Evolutionary conservation across 75 land plant genomes (phyloP), one percentile per base, ranked within the genome.

Genomic region (Pinus taeda): DNA sequence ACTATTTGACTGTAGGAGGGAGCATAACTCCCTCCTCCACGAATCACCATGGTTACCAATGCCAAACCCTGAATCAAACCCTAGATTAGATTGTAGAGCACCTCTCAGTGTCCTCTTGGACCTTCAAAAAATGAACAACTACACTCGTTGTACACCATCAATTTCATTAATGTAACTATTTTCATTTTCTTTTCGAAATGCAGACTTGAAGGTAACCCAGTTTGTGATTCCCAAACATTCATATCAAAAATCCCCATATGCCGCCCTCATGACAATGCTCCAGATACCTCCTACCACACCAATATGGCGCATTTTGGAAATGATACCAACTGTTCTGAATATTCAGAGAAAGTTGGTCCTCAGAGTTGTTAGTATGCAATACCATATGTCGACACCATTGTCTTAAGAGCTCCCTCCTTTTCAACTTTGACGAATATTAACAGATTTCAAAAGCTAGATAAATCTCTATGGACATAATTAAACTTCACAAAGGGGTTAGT

Each of bases 151-250:
- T 36, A 36, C 37, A 1, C n/a, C n/a, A n/a, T 2, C 37, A 36
- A 36, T 36, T 36, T 36, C n/a, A n/a, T 36, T 36, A 36, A 36
- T 36, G 37, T 21, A 36, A 36, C 73, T 17, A 26, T 15, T 73
- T 57, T 24, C 15, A 4, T 53, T 73, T 53, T 29, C 18, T n/a
- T n/a, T n/a, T n/a, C n/a, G 15, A n/a, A 4, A 33, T 76, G 60
- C 84, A 91, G 89, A 78, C 79, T 91, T 17, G 45, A 60, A 49
- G 93, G 93, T 15, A 90, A 90, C 60, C 93, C n/a, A n/a, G n/a
- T n/a, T n/a, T n/a, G n/a, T n/a, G n/a, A n/a, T n/a, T n/a, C n/a
- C n/a, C n/a, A n/a, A 3, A 6, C 30, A 14, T 7, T 60, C 64
- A 60, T 81, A 6, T 66, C 81, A 57, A 86, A 76, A 21, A 74